Evolutionary conservation across 495 filamentous ascomycete species (phyloP).

Genomic region (Cetradonia linearis): DNA sequence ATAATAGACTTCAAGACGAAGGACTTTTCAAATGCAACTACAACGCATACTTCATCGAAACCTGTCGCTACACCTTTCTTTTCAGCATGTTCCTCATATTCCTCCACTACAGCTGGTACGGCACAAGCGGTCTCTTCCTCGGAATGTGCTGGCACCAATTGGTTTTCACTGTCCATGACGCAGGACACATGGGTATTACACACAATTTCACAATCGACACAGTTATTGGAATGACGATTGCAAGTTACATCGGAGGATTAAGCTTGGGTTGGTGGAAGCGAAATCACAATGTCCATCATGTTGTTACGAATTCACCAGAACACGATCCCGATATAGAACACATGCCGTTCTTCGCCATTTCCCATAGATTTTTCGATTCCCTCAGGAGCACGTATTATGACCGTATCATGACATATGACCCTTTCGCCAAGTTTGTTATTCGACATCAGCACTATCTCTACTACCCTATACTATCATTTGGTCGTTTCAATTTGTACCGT

Average conservation of each 20-base stretch:
- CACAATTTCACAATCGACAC: conserved; percentile 76
- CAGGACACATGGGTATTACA: conserved; percentile 95
- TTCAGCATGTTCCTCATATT: conserved; percentile 53
- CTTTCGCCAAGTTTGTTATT: conserved; percentile 59
- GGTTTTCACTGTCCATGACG: conserved; percentile 91
- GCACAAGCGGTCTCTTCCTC: conserved; percentile 60
- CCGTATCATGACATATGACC: conserved; percentile 73
- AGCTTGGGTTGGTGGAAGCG: conserved; percentile 95
- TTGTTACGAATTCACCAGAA: conserved; percentile 92
- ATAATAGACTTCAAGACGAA: conserved; percentile 59
- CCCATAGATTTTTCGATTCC: conserved; percentile 67
- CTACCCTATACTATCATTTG: conserved; percentile 75
- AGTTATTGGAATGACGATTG: conserved; percentile 79
- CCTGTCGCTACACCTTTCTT: conserved; percentile 63
- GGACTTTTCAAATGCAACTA: conserved; percentile 84
- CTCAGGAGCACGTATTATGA: conserved; percentile 86
- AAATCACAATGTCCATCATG: conserved; percentile 96
- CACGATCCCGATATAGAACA: conserved; percentile 98
- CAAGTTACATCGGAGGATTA: conserved; percentile 83
- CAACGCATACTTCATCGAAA: conserved; percentile 65
- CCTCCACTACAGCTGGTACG: conserved; percentile 65
- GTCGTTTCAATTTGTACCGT: conserved; percentile 84
- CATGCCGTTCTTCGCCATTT: conserved; percentile 90
- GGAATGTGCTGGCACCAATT: conserved; percentile 93
- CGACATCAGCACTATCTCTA: conserved; percentile 75